Evolutionary conservation across 176 grass and related monocot species (phyloP).

Genomic region (Rhynchospora pubera): DNA sequence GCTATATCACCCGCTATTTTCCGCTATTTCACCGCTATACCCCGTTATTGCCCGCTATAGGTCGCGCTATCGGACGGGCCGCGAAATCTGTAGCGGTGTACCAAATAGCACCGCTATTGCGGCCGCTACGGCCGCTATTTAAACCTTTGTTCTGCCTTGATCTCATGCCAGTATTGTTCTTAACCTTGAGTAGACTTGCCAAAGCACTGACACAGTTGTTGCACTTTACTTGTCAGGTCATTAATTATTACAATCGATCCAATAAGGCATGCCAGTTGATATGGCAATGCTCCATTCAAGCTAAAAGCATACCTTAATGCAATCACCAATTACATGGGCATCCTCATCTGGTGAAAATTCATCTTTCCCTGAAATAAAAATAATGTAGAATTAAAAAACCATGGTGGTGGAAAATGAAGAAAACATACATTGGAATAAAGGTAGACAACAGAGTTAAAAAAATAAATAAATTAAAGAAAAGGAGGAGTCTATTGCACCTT

Average conservation of each 20-base stretch:
- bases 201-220: background rate
- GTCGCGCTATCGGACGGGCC: no score
- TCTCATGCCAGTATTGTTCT: background rate
- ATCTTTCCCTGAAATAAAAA: conserved; percentile 54
- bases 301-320: conserved; percentile 72
- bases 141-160: background rate
- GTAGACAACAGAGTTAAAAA: background rate
- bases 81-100: no score
- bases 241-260: background rate
- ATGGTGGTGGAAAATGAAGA: background rate
- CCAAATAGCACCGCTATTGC: no score
- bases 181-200: background rate
- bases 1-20: no score
- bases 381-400: background rate
- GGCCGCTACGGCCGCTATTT: no score
- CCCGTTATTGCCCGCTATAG: no score
- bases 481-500: conserved; percentile 45
- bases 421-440: background rate
- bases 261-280: background rate
- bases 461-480: conserved; percentile 10
- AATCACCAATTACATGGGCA: conserved; percentile 95
- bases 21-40: no score
- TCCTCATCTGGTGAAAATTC: conserved; percentile 93
- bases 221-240: background rate
- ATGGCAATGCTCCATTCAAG: background rate